Evolutionary conservation across 2,329 filamentous ascomycete genomes (phyloP).

Genomic region (Juglanconis juglandina): DNA sequence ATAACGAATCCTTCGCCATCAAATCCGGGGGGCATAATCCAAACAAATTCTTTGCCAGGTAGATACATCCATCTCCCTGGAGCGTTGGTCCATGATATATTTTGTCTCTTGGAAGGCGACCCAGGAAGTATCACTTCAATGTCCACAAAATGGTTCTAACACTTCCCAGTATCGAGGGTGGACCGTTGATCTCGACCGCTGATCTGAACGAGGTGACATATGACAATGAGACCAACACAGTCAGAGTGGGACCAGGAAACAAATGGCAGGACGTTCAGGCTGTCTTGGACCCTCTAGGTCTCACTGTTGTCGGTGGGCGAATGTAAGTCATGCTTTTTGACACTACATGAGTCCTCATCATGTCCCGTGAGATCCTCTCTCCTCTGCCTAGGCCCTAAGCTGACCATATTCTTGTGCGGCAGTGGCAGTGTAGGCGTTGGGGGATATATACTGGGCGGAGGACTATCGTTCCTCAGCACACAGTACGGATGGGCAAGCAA

Average conservation of each 20-base stretch:
- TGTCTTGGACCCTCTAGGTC: slow-evolving; percentile 39
- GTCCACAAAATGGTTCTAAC: background rate
- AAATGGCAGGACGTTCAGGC: slow-evolving; percentile 39
- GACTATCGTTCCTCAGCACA: slow-evolving; percentile 48
- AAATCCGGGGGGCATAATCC: slow-evolving; percentile 57
- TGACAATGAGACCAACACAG: slow-evolving; percentile 33
- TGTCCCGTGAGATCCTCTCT: background rate
- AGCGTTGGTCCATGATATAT: too few relatives aligned
- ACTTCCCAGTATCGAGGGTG: slow-evolving; percentile 40
- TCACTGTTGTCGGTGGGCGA: slow-evolving; percentile 41
- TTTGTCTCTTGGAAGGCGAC: too few relatives aligned
- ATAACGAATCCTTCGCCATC: slow-evolving; percentile 43
- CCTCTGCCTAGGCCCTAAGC: background rate
- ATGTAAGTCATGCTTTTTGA: slow-evolving; percentile 22
- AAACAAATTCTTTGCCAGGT: slow-evolving; percentile 45
- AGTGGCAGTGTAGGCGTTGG: slow-evolving; percentile 43
- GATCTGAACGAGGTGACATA: slow-evolving; percentile 39
- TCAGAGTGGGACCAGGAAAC: slow-evolving; percentile 44
- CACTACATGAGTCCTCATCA: background rate
- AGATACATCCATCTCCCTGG: background rate
- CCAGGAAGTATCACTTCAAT: background rate
- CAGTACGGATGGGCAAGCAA: slow-evolving; percentile 50
- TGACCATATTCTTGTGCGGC: background rate
- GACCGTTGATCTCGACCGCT: slow-evolving; percentile 47
- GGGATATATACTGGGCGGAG: slow-evolving; percentile 51